Conservation (phyloP, 2,329 filamentous ascomycete species). For the Teratosphaeriaceae sp. region DNA sequence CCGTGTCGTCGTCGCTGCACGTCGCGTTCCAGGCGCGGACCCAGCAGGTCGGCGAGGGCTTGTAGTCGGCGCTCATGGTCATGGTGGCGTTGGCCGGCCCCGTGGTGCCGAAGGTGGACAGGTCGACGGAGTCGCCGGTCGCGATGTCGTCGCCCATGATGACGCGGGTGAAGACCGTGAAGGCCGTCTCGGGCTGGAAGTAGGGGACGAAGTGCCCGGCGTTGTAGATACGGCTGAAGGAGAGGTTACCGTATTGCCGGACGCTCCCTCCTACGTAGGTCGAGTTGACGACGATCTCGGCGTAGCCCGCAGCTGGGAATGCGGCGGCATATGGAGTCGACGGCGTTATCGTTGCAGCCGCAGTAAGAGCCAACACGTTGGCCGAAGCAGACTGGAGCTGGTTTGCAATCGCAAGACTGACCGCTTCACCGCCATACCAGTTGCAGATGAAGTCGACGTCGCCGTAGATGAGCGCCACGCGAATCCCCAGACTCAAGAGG, state of each 20-base stretch:
- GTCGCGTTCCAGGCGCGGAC: constrained; percentile 46
- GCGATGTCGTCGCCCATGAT: constrained; percentile 45
- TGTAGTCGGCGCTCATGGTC: constrained; percentile 38
- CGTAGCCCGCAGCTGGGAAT: constrained; percentile 65
- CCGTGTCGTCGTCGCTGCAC: constrained; percentile 47
- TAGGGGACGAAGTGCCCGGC: constrained; percentile 48
- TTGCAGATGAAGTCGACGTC: constrained; percentile 51
- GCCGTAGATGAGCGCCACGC: constrained; percentile 54
- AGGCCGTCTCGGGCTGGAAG: constrained; percentile 47
- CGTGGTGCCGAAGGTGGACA: constrained; percentile 49
- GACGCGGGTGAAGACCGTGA: constrained; percentile 47
- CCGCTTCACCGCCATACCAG: constrained; percentile 67
- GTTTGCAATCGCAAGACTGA: constrained; percentile 53
- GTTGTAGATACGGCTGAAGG: constrained; percentile 46
- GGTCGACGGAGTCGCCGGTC: constrained; percentile 33
- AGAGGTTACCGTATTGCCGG: constrained; percentile 65
- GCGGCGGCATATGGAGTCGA: constrained; percentile 38
- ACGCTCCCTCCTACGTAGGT: constrained; percentile 65
- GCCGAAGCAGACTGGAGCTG: constrained; percentile 14
- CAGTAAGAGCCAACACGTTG: neutral
- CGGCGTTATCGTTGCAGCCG: neutral
- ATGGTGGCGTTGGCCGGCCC: constrained; percentile 55
- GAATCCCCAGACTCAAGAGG: constrained; percentile 37
- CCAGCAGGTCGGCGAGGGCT: constrained; percentile 52
- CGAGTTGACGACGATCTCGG: constrained; percentile 61